Evolutionary conservation across 139 green algal genomes (phyloP).

Genomic region (Diplosphaera chodatii): DNA sequence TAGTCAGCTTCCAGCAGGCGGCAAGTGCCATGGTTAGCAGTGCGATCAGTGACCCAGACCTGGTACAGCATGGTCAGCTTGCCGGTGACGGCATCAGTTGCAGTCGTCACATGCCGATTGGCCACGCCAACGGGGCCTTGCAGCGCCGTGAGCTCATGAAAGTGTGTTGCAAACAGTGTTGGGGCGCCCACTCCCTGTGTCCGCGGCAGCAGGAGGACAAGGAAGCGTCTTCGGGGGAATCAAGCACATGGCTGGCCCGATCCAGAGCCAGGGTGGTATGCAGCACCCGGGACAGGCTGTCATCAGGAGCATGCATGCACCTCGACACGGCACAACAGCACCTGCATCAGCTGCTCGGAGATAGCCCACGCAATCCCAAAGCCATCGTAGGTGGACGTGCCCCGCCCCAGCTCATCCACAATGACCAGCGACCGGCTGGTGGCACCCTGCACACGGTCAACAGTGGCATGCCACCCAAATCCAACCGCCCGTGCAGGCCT

Average conservation of each 20-base stretch:
- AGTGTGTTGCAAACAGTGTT: constrained; percentile 94
- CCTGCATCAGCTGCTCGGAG: constrained; percentile 81
- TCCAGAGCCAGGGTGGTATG: no score
- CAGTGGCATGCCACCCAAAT: neutral
- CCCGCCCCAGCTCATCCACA: constrained; percentile 94
- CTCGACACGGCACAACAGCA: neutral
- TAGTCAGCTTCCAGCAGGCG: no score
- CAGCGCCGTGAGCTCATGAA: constrained; percentile 94
- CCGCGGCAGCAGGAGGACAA: no score
- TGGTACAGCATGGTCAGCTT: constrained; percentile 93
- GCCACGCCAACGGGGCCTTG: constrained; percentile 50
- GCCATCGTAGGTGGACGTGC: constrained; percentile 94
- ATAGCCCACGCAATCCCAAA: constrained; percentile 97
- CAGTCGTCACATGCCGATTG: constrained; percentile 75
- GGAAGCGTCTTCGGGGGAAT: no score
- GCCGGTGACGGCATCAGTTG: constrained; percentile 50
- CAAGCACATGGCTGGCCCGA: no score
- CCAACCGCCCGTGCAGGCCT: no score
- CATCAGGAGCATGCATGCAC: no score
- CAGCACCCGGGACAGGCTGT: no score
- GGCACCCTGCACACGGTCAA: constrained; percentile 47
- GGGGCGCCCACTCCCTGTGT: constrained; percentile 46
- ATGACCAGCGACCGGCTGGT: constrained; percentile 79
- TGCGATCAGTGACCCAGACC: constrained; percentile 27
- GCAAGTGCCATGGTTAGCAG: no score